A percentile compares a stretch with the other conserved stretches of the same genome.
These are phyloP conservation scores for Fagus sylvatica DNA, from an alignment of 306 rosid genomes.

Conservation along the genomic window DNA sequence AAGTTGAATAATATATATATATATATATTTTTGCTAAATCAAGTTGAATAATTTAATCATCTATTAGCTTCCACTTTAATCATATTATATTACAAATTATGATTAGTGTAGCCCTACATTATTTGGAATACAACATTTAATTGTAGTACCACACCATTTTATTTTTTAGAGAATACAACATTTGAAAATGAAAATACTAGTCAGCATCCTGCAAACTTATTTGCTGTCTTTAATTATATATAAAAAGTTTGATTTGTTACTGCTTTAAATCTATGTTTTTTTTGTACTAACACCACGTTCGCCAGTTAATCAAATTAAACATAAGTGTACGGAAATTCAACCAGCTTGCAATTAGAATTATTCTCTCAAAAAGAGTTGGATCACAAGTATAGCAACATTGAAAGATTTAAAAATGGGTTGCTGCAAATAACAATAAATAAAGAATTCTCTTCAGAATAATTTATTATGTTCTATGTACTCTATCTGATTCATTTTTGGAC, in stretches of 20 bases:
- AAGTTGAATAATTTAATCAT: too few species aligned
- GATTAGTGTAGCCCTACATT: too few species aligned
- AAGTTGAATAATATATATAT: too few species aligned
- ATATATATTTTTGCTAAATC: too few species aligned
- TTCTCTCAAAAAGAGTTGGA: background rate
- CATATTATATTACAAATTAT: too few species aligned
- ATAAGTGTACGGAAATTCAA: background rate
- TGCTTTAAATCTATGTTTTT: background rate
- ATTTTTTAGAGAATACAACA: too few species aligned
- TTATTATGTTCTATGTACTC: background rate
- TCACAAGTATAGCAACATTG: background rate
- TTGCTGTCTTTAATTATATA: background rate
- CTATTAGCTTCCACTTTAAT: too few species aligned
- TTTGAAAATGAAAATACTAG: background rate
- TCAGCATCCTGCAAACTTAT: background rate
- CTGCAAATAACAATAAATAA: background rate
- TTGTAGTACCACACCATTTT: too few species aligned
- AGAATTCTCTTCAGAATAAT: background rate
- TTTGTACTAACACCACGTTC: background rate
- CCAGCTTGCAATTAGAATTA: background rate
- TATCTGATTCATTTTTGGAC: background rate
- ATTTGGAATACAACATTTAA: too few species aligned
- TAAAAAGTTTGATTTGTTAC: background rate
- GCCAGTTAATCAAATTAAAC: background rate
- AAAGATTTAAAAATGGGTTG: background rate